A percentile compares a stretch with the other conserved stretches of the same genome.
phyloP scores from a whole-genome alignment of 179 eudicot genomes.

The Beta lomatogona region DNA sequence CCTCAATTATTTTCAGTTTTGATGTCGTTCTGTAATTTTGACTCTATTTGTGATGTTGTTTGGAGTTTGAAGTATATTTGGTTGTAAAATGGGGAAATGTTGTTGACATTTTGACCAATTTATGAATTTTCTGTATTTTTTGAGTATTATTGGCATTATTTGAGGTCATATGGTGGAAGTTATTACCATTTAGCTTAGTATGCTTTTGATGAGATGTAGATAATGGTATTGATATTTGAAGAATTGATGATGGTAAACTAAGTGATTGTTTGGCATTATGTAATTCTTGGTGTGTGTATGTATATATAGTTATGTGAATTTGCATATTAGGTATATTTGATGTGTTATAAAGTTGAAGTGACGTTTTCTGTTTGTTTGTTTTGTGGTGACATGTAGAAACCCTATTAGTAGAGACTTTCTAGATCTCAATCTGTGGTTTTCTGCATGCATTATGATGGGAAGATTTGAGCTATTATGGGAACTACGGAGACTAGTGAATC shows the following conservation, averaged over 20 bases:
- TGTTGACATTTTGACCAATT: neutral
- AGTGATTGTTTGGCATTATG: neutral
- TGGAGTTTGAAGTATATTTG: neutral
- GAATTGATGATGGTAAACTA: neutral
- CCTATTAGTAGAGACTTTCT: neutral
- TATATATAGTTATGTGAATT: neutral
- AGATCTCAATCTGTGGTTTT: neutral
- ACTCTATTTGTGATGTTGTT: neutral
- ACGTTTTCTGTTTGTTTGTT: neutral
- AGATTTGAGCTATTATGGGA: slow-evolving; percentile 8
- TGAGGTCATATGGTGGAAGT: neutral
- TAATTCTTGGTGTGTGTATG: neutral
- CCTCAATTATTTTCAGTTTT: neutral
- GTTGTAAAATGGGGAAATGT: neutral
- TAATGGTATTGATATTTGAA: neutral
- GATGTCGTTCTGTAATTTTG: neutral
- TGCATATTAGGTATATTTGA: neutral
- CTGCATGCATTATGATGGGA: neutral
- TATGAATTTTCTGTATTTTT: neutral
- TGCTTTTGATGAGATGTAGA: neutral
- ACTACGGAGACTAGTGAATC: neutral
- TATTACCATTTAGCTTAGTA: too few relatives aligned
- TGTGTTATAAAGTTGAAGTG: neutral
- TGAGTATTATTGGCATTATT: neutral
- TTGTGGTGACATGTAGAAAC: neutral